These are phyloP conservation scores for Serendipita indica DNA, from an alignment of 768 basidiomycete species.

Conservation along the genomic window DNA sequence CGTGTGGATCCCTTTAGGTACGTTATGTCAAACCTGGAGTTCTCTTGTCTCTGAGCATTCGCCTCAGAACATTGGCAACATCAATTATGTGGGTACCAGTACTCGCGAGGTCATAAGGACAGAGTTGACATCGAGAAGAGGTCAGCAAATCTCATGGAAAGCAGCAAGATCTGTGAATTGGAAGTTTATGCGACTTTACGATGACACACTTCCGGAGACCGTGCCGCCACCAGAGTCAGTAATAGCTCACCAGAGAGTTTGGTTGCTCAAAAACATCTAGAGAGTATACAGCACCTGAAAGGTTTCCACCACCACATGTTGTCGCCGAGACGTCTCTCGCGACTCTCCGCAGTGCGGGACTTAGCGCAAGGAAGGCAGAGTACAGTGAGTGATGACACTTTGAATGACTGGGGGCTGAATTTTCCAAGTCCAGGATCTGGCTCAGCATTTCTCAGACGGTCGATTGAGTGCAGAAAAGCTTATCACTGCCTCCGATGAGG, in stretches of 20 bases:
- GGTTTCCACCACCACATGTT: conserved; percentile 59
- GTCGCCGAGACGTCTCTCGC: conserved; percentile 46
- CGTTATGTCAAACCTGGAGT: too few relatives aligned
- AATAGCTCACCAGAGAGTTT: neutral
- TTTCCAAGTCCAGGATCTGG: conserved; percentile 61
- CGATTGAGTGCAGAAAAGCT: conserved; percentile 61
- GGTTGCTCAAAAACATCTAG: neutral
- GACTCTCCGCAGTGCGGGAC: conserved; percentile 53
- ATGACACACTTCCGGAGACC: conserved; percentile 59
- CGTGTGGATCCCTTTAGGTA: conserved; percentile 73
- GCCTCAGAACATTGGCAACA: conserved; percentile 43
- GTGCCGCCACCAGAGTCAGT: conserved; percentile 31
- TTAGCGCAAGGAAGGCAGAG: conserved; percentile 78
- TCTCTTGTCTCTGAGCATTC: too few relatives aligned
- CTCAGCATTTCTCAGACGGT: conserved; percentile 66
- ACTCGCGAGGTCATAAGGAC: neutral
- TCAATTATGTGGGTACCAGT: conserved; percentile 47
- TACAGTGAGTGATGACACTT: conserved; percentile 42
- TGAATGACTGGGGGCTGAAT: neutral
- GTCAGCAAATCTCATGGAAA: conserved; percentile 73
- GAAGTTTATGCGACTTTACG: conserved; percentile 61
- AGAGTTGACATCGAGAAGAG: conserved; percentile 26
- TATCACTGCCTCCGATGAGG: conserved; percentile 55
- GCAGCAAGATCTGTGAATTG: conserved; percentile 76
- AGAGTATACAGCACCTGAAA: conserved; percentile 17